Conservation (phyloP, 108 stramenopile genomes). For the Skeletonema tropicum region DNA sequence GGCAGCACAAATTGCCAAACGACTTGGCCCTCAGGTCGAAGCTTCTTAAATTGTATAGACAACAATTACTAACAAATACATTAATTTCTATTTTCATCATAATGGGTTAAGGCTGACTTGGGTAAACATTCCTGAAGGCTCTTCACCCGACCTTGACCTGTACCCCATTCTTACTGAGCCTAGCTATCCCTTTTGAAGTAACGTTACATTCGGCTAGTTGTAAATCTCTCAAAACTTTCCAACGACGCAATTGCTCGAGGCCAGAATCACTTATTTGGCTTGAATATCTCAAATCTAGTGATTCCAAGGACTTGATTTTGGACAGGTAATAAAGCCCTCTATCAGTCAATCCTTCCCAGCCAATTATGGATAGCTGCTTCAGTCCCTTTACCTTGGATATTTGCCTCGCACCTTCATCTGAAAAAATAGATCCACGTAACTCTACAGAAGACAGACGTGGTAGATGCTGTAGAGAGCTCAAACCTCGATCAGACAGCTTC, state of each 20-base stretch:
- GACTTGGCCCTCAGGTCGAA: slow-evolving; percentile 36
- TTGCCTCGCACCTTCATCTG: slow-evolving; percentile 70
- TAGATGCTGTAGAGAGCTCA: slow-evolving; percentile 38
- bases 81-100: too few relatives aligned
- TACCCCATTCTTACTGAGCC: slow-evolving; percentile 12
- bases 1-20: slow-evolving; percentile 35
- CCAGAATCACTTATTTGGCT: slow-evolving; percentile 35
- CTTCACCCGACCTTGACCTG: background rate
- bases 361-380: slow-evolving; percentile 65
- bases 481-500: slow-evolving; percentile 28
- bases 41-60: slow-evolving; percentile 16
- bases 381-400: slow-evolving; percentile 60
- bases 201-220: slow-evolving; percentile 46
- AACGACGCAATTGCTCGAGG: slow-evolving; percentile 26
- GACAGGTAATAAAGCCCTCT: slow-evolving; percentile 68
- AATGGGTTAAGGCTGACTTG: background rate
- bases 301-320: slow-evolving; percentile 74
- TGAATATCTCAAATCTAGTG: slow-evolving; percentile 63
- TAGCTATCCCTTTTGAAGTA: slow-evolving; percentile 36
- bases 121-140: too few relatives aligned
- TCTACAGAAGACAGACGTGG: slow-evolving; percentile 59
- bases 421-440: slow-evolving; percentile 74
- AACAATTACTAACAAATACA: too few relatives aligned
- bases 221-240: slow-evolving; percentile 37
- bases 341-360: slow-evolving; percentile 65